phyloP scores from a whole-genome alignment of 2,329 filamentous ascomycete genomes.

The Alternaria postmessia region DNA sequence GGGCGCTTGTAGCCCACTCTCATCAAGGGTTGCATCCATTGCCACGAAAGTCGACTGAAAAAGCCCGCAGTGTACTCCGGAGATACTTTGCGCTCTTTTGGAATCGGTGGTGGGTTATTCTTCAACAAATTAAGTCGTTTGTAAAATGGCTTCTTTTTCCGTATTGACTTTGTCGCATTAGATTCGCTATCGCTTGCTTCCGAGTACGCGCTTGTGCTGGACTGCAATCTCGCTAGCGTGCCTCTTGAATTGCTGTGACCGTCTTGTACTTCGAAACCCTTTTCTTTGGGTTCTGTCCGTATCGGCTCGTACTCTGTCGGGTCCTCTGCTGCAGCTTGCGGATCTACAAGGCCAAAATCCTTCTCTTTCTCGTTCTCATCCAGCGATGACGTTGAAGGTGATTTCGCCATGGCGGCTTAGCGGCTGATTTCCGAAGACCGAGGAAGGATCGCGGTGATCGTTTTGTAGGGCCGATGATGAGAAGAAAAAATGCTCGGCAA shows the following conservation, averaged over 20 bases:
- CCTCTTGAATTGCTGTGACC: slow-evolving; percentile 27
- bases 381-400: slow-evolving; percentile 33
- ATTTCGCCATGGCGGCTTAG: slow-evolving; percentile 24
- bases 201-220: slow-evolving; percentile 37
- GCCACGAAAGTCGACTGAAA: slow-evolving; percentile 79
- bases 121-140: slow-evolving; percentile 61
- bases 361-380: slow-evolving; percentile 49
- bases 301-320: slow-evolving; percentile 53
- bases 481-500: not conserved
- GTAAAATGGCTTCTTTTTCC: slow-evolving; percentile 64
- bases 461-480: slow-evolving; percentile 4
- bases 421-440: slow-evolving; percentile 3
- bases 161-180: slow-evolving; percentile 35
- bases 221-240: slow-evolving; percentile 38
- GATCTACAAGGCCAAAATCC: slow-evolving; percentile 47
- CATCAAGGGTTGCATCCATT: slow-evolving; percentile 94
- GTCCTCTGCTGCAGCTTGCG: slow-evolving; percentile 42
- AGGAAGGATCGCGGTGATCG: slow-evolving; percentile 5
- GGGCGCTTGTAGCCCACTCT: slow-evolving; percentile 80
- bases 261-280: slow-evolving; percentile 41
- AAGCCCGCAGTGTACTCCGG: slow-evolving; percentile 77
- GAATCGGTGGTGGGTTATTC: slow-evolving; percentile 63
- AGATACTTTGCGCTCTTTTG: slow-evolving; percentile 63
- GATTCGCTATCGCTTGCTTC: slow-evolving; percentile 43
- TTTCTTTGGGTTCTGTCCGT: slow-evolving; percentile 39